phyloP scores from a whole-genome alignment of 2,329 filamentous ascomycete genomes.

The Penicillium nordicum region DNA sequence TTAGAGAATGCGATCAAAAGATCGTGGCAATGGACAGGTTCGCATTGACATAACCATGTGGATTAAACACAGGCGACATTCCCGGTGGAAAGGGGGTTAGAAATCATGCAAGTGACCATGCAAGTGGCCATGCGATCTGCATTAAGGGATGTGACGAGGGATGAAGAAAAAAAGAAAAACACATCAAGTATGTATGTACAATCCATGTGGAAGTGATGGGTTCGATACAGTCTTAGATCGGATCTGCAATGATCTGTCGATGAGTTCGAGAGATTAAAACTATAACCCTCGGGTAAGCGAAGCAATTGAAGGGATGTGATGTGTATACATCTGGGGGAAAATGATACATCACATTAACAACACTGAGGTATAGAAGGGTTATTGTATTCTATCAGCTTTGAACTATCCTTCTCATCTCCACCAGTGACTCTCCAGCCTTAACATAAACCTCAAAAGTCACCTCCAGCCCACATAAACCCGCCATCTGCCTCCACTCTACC shows the following conservation, averaged over 20 bases:
- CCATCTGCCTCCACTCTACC: conserved; percentile 36
- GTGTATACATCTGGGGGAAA: not conserved
- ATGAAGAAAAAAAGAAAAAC: not conserved
- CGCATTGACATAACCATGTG: conserved; percentile 9
- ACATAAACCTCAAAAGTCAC: conserved; percentile 39
- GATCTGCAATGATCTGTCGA: not conserved
- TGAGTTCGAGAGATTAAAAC: not conserved
- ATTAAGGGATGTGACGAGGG: conserved; percentile 15
- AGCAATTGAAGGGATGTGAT: not conserved
- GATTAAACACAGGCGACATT: conserved; percentile 8
- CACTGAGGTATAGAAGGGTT: too few species aligned
- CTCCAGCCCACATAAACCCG: conserved; percentile 30
- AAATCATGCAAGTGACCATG: conserved; percentile 6
- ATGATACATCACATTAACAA: not conserved
- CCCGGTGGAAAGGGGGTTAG: not conserved
- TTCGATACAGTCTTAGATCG: not conserved
- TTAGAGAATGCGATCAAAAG: not conserved
- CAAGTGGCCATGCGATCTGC: conserved; percentile 6
- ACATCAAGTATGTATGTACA: not conserved
- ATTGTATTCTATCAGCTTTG: too few species aligned
- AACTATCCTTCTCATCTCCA: conserved; percentile 34
- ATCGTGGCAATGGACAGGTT: not conserved
- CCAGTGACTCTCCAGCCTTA: conserved; percentile 31
- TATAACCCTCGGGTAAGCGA: not conserved
- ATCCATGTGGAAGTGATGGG: not conserved